Conservation (phyloP, 768 basidiomycete species). For the Sarcodon aspratus region DNA sequence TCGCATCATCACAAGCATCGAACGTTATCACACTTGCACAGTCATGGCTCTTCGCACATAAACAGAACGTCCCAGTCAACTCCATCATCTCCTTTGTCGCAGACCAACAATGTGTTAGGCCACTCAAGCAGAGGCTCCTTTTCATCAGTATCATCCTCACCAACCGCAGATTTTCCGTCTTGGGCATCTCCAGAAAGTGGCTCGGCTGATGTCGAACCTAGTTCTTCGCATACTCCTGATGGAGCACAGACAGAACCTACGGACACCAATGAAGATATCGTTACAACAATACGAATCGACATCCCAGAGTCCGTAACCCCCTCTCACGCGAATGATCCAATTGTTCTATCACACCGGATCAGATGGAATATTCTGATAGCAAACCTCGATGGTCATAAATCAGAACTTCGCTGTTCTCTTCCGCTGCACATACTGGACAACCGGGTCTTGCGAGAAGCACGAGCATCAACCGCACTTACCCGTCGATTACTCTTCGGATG, state of each 20-base stretch:
- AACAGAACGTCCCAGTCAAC: slow-evolving; percentile 4
- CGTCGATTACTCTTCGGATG: slow-evolving; percentile 55
- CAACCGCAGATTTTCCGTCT: neutral
- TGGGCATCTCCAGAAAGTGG: neutral
- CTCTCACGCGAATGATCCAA: slow-evolving; percentile 61
- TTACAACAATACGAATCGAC: slow-evolving; percentile 46
- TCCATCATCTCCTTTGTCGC: slow-evolving; percentile 4
- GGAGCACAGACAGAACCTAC: neutral
- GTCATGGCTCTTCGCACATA: slow-evolving; percentile 4
- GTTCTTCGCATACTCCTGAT: neutral
- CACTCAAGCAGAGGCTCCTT: neutral
- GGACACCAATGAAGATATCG: slow-evolving; percentile 31
- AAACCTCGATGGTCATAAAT: slow-evolving; percentile 86
- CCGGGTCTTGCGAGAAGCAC: slow-evolving; percentile 64
- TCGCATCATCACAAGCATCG: slow-evolving; percentile 15
- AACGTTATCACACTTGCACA: slow-evolving; percentile 10
- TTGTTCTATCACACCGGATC: slow-evolving; percentile 67
- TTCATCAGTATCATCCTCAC: neutral
- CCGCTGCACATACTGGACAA: slow-evolving; percentile 78
- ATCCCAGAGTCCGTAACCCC: slow-evolving; percentile 57
- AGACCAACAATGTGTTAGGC: neutral
- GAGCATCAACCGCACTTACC: slow-evolving; percentile 59
- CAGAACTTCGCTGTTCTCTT: slow-evolving; percentile 89
- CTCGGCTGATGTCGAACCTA: neutral
- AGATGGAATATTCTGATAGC: slow-evolving; percentile 70